These are phyloP conservation scores for Dioscorea alata DNA, from an alignment of 106 monocot genomes.

Conservation along the genomic window DNA sequence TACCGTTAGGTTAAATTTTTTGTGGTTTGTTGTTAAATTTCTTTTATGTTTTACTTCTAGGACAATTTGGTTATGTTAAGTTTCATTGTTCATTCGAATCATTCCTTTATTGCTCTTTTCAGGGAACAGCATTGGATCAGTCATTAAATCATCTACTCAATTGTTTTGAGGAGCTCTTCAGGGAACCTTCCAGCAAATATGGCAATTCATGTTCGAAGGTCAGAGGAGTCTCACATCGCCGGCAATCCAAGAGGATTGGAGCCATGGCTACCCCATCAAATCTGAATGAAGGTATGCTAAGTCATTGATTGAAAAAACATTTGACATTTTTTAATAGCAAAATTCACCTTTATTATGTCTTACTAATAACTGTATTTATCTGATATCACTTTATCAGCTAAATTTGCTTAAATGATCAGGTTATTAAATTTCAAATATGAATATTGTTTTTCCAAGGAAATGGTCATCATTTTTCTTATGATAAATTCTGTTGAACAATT, in stretches of 20 bases:
- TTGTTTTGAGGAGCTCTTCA: constrained; percentile 41
- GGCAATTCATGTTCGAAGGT: constrained; percentile 7
- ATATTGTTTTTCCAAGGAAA: too few species aligned
- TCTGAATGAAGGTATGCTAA: constrained; percentile 15
- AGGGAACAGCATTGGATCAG: constrained; percentile 26
- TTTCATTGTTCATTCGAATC: neutral
- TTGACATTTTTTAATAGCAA: too few species aligned
- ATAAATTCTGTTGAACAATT: too few species aligned
- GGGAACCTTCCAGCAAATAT: constrained; percentile 12
- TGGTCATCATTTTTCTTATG: too few species aligned
- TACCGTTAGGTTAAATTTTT: neutral
- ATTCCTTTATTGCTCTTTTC: constrained; percentile 4
- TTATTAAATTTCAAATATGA: too few species aligned
- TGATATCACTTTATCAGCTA: too few species aligned
- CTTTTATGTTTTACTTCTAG: neutral
- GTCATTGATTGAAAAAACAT: too few species aligned
- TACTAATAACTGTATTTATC: too few species aligned
- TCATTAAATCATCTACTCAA: constrained; percentile 40
- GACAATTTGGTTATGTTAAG: neutral
- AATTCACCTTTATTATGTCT: too few species aligned
- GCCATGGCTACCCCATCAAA: constrained; percentile 8
- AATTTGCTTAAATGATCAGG: too few species aligned
- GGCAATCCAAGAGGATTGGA: constrained; percentile 21
- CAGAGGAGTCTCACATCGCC: constrained; percentile 13
- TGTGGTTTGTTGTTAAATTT: neutral